Evolutionary conservation across 495 filamentous ascomycete species (phyloP).

Genomic region (Penicillium riverlandense): DNA sequence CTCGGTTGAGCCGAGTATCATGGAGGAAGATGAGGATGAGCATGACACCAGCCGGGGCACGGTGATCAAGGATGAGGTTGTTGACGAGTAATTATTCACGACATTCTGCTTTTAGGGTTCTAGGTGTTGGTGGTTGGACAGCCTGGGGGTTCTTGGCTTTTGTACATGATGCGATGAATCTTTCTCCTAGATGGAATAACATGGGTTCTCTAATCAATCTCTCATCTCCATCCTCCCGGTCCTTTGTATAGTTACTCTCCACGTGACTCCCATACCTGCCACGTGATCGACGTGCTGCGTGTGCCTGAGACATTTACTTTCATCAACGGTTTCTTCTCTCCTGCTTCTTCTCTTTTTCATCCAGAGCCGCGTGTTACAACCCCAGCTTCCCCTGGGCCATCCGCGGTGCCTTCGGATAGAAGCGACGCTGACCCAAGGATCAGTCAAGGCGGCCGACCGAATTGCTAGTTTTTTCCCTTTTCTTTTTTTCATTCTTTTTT

Average conservation of each 20-base stretch:
- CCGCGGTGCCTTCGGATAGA: background rate
- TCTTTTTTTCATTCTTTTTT: background rate
- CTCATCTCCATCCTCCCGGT: no score
- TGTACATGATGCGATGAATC: conserved; percentile 4
- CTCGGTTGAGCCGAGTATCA: conserved; percentile 27
- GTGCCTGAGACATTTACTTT: no score
- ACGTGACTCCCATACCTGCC: background rate
- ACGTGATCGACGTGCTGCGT: conserved; percentile 1
- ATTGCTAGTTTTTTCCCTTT: background rate
- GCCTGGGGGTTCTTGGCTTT: background rate
- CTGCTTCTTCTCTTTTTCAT: background rate
- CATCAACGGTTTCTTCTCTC: background rate
- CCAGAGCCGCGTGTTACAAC: no score
- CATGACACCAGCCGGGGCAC: conserved; percentile 45
- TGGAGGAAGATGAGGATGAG: conserved; percentile 46
- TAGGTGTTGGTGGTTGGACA: conserved; percentile 10
- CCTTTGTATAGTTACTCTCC: no score
- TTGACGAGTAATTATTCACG: conserved; percentile 19
- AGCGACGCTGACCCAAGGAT: background rate
- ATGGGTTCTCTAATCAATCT: no score
- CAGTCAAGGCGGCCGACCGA: background rate
- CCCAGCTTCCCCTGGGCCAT: background rate
- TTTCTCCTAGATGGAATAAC: background rate
- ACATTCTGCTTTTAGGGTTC: conserved; percentile 16
- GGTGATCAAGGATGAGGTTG: conserved; percentile 43